Evolutionary conservation across 2,329 filamentous ascomycete species (phyloP).

Genomic region (Colletotrichum abscissum): DNA sequence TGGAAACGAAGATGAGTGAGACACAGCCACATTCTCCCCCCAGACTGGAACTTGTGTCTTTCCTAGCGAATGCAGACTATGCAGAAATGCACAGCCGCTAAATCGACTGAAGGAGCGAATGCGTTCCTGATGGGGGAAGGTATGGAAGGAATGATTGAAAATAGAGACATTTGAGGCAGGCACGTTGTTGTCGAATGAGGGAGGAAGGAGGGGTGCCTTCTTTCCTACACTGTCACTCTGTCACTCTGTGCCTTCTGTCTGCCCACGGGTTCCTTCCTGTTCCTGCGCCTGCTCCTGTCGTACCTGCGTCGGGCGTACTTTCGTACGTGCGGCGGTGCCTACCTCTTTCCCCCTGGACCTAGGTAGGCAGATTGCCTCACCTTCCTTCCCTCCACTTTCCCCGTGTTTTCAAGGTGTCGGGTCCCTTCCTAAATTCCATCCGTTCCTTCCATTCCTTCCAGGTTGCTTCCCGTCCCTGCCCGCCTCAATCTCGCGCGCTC

Average conservation of each 20-base stretch:
- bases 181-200: neutral
- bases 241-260: neutral
- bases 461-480: slow-evolving; percentile 6
- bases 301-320: neutral
- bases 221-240: neutral
- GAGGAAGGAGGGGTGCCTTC: neutral
- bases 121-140: neutral
- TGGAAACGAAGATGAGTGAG: slow-evolving; percentile 22
- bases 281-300: neutral
- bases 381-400: slow-evolving; percentile 26
- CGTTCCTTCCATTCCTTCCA: slow-evolving; percentile 23
- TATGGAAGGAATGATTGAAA: neutral
- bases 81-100: neutral
- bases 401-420: slow-evolving; percentile 27
- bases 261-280: neutral
- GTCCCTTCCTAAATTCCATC: slow-evolving; percentile 9
- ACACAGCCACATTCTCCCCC: slow-evolving; percentile 32
- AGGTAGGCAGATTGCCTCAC: slow-evolving; percentile 27
- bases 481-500: neutral
- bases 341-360: neutral
- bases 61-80: neutral
- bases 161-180: neutral
- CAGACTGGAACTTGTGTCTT: neutral
- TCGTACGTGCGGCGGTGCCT: neutral
- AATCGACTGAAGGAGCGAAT: neutral